phyloP scores from a whole-genome alignment of 192 early-diverging fungal species.

The Cladochytrium replicatum region DNA sequence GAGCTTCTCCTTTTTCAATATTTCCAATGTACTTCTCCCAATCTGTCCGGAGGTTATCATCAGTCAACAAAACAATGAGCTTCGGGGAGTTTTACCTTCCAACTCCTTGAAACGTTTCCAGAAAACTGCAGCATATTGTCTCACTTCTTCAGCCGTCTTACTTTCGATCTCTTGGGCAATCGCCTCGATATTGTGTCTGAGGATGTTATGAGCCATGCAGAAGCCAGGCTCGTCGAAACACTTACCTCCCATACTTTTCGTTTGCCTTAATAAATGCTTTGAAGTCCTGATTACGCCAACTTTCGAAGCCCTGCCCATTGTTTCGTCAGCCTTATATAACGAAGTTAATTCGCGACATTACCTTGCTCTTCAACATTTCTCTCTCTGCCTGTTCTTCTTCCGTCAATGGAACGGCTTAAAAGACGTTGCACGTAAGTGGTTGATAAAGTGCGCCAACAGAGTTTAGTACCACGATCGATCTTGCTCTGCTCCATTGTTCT shows the following conservation, averaged over 20 bases:
- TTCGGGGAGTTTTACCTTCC: conserved; percentile 28
- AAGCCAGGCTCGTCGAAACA: background rate
- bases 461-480: conserved; percentile 60
- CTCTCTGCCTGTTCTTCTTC: conserved; percentile 80
- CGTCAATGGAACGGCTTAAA: conserved; percentile 71
- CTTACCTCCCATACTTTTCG: conserved; percentile 71
- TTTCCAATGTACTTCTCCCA: conserved; percentile 75
- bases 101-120: conserved; percentile 85
- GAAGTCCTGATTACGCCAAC: conserved; percentile 89
- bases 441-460: background rate
- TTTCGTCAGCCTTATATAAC: conserved; percentile 23
- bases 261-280: conserved; percentile 73
- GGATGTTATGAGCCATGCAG: conserved; percentile 1
- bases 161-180: conserved; percentile 87
- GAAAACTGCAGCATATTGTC: conserved; percentile 75
- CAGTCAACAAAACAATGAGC: background rate
- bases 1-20: conserved; percentile 82
- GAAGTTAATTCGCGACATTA: conserved; percentile 5
- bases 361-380: conserved; percentile 27
- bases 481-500: conserved; percentile 66
- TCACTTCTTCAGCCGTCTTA: conserved; percentile 79
- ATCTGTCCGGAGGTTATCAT: no score
- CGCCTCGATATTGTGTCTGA: conserved; percentile 53
- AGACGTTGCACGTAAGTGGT: background rate
- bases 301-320: conserved; percentile 63